A percentile compares a stretch with the other conserved stretches of the same genome.
Evolutionary conservation across 495 filamentous ascomycete species (phyloP).

Genomic region (Umbilicaria muhlenbergii): DNA sequence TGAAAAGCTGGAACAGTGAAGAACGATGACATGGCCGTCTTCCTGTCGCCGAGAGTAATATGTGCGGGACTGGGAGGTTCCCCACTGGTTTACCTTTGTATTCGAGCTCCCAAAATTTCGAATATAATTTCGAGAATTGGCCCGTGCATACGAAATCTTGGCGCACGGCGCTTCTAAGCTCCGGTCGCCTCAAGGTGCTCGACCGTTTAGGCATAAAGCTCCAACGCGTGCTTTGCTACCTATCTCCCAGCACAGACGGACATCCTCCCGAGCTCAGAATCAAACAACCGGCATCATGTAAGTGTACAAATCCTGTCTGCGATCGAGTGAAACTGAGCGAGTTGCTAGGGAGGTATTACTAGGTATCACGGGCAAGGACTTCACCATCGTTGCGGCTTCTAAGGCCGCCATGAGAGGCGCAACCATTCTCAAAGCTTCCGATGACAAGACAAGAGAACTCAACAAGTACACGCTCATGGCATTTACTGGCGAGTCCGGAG

Average conservation of each 20-base stretch:
- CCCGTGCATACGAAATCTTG: not conserved
- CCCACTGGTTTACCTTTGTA: too few species aligned
- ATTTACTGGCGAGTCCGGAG: constrained; percentile 91
- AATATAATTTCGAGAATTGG: not conserved
- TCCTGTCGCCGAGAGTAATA: too few species aligned
- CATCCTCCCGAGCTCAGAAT: not conserved
- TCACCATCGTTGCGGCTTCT: constrained; percentile 90
- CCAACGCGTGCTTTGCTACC: not conserved
- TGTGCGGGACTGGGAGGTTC: too few species aligned
- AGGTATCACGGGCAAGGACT: constrained; percentile 97
- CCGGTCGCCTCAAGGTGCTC: not conserved
- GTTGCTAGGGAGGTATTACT: constrained; percentile 82
- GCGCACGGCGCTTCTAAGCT: not conserved
- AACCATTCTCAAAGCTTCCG: constrained; percentile 86
- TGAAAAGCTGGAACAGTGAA: constrained; percentile 64
- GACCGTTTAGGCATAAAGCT: constrained; percentile 1
- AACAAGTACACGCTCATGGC: constrained; percentile 93
- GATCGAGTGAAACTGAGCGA: not conserved
- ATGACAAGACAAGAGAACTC: constrained; percentile 86
- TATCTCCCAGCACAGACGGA: not conserved
- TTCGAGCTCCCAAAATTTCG: too few species aligned
- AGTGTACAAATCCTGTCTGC: constrained; percentile 11
- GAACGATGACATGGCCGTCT: constrained; percentile 57
- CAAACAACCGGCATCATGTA: not conserved
- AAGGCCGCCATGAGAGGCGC: constrained; percentile 96